Conservation (phyloP, 2,329 filamentous ascomycete species). For the Beauveria varroae region DNA sequence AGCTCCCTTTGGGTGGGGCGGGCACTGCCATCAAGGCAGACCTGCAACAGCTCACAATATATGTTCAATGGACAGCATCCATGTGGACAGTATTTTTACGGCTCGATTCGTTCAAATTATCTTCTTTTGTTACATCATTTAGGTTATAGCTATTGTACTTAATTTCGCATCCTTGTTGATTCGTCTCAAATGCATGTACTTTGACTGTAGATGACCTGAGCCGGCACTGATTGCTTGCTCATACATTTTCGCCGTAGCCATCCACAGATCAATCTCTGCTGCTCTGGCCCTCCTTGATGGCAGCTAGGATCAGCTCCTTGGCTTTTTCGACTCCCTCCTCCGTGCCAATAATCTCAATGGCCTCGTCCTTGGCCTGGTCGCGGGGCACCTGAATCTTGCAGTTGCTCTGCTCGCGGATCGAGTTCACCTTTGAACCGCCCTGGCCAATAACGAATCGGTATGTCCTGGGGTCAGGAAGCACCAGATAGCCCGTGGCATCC, state of each 20-base stretch:
- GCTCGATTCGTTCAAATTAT: not conserved
- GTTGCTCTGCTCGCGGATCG: slow-evolving; percentile 83
- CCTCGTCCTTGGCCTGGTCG: slow-evolving; percentile 66
- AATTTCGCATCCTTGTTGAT: not conserved
- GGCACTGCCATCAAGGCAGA: no score
- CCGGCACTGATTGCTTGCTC: not conserved
- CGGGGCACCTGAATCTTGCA: slow-evolving; percentile 92
- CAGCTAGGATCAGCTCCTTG: slow-evolving; percentile 79
- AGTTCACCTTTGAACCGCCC: slow-evolving; percentile 84
- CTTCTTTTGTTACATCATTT: not conserved
- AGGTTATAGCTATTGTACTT: not conserved
- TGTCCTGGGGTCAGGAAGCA: slow-evolving; percentile 79
- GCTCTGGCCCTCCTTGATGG: slow-evolving; percentile 57
- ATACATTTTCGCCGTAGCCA: not conserved
- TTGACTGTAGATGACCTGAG: not conserved
- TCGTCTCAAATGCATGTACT: not conserved
- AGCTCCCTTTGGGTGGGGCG: no score
- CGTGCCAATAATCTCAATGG: slow-evolving; percentile 81
- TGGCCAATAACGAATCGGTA: slow-evolving; percentile 88
- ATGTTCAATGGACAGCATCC: no score
- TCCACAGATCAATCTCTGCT: not conserved
- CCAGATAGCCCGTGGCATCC: slow-evolving; percentile 74
- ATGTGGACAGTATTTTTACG: no score
- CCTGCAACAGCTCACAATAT: no score
- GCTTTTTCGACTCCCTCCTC: slow-evolving; percentile 78